Evolutionary conservation across 164 flowering plant species (phyloP).

Genomic region (Vitis riparia): DNA sequence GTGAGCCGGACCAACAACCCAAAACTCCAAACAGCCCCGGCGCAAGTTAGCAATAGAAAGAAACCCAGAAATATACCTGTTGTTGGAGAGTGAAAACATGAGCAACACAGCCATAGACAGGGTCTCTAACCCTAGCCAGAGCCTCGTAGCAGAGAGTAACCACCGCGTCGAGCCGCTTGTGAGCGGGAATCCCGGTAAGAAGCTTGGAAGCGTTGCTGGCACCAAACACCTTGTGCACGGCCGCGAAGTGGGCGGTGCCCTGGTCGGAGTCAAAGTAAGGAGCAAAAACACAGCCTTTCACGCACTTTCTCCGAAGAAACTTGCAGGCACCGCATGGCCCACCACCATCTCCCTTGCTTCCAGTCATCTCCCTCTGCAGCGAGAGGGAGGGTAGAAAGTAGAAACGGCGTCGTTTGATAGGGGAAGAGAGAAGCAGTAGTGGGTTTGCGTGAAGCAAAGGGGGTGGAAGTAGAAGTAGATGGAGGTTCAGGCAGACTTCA

Average conservation of each 20-base stretch:
- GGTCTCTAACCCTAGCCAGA: slow-evolving; percentile 43
- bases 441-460: too few species aligned
- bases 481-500: slow-evolving; percentile 13
- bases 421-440: too few species aligned
- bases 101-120: slow-evolving; percentile 45
- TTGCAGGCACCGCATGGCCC: slow-evolving; percentile 63
- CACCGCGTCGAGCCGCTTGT: slow-evolving; percentile 41
- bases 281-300: slow-evolving; percentile 43
- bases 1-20: too few species aligned
- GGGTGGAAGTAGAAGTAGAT: too few species aligned
- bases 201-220: slow-evolving; percentile 57
- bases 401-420: slow-evolving; percentile 6
- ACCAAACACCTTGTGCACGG: slow-evolving; percentile 56
- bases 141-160: slow-evolving; percentile 49
- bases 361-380: slow-evolving; percentile 15
- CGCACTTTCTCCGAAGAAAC: slow-evolving; percentile 47
- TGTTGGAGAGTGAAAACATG: slow-evolving; percentile 53
- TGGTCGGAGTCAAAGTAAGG: slow-evolving; percentile 48
- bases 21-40: not conserved
- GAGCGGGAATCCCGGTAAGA: slow-evolving; percentile 29
- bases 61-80: slow-evolving; percentile 24
- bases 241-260: slow-evolving; percentile 49
- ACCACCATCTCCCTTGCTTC: slow-evolving; percentile 3
- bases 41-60: slow-evolving; percentile 1
- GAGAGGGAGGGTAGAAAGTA: not conserved